Evolutionary conservation across 1,284 basidiomycete species (phyloP), one percentile per base, ranked within the genome.

Genomic region (Phylloboletellus chloephorus): DNA sequence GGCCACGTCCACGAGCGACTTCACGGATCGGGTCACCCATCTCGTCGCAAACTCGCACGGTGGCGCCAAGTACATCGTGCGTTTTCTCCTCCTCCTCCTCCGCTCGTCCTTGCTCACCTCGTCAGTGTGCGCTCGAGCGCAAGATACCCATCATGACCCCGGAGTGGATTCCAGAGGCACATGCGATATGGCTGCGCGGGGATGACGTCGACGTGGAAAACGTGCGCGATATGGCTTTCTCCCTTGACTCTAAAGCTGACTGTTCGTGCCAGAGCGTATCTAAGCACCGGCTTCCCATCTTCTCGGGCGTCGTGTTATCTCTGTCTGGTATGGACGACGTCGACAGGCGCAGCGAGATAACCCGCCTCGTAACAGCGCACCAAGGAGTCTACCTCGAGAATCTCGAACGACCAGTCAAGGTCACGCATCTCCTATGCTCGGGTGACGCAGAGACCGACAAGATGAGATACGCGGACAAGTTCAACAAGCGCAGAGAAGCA

Each of bases 11-110:
- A 68, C 74, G 7, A 72, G 64, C 15, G 79, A 84, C 41, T 79
- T 92, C 41, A 90, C 86, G 0, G 84, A 88, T 57, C 73, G 72
- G 37, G 83, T 88, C 20, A 91, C 88, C 0, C 88, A 92, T 63
- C 72, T 92, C 25, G 67, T 92, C 32, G 84, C 88, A 1, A 67
- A 65, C 20, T 65, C 66, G 12, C 78, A 82, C 47, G 84, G 83
- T 5, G 79, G 85, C 17, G 72, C 79, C n/a, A 92, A 92, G 58
- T 91, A 91, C 56, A 67, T 58, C 57, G 86, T 76, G 29, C 37
- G 72, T 60, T 15, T 31, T 25, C 31, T 45, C n/a, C n/a, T 15
- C 25, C 5, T 4, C 15, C 12, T 23, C 31, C 5, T 24, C 20
- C n/a, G 5, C 15, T 34, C 26, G 21, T 43, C 10, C 28, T 40